Evolutionary conservation across 257 asterid species (phyloP), one percentile per base, ranked within the genome.

Genomic region (Haberlea rhodopensis): DNA sequence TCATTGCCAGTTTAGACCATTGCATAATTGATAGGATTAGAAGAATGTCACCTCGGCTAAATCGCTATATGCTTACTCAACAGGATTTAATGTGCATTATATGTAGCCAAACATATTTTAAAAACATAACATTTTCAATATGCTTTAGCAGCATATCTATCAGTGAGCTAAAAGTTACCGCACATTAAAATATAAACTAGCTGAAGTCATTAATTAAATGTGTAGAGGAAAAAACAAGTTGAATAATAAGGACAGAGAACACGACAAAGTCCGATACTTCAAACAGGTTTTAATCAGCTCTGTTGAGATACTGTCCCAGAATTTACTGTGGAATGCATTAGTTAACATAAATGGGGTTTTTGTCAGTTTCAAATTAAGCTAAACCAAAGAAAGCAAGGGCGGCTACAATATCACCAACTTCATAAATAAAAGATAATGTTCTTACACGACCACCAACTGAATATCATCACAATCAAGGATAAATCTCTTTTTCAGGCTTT

Each of bases 281-380:
- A 24, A 32, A 52, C 49, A 18, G 27, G 34, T 31, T 54, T 27
- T 48, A 58, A 59, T 23, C 31, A 58, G 46, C 49, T 19, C 5
- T n/a, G 18, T 26, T 26, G 43, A 25, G n/a, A 25, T 56, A 60
- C 40, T 2, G 10, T 31, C 21, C 62, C 22, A 40, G 26, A 57
- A 20, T n/a, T n/a, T n/a, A 18, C 64, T 62, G 54, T 18, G 60
- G 9, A 10, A 34, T 29, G 34, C 48, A 9, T 49, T 57, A 32
- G 27, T n/a, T n/a, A n/a, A n/a, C 21, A 40, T 43, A 57, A 49
- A 58, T 34, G 21, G 22, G 29, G 28, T 28, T 57, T 25, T 49
- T 20, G 16, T 31, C 57, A 69, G 68, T 46, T 61, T 70, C 62
- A 11, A 9, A 49, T 68, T 32, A 40, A 10, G 13, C 65, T 15